phyloP scores from a whole-genome alignment of 345 rosid species.

The Syzygium grande region DNA sequence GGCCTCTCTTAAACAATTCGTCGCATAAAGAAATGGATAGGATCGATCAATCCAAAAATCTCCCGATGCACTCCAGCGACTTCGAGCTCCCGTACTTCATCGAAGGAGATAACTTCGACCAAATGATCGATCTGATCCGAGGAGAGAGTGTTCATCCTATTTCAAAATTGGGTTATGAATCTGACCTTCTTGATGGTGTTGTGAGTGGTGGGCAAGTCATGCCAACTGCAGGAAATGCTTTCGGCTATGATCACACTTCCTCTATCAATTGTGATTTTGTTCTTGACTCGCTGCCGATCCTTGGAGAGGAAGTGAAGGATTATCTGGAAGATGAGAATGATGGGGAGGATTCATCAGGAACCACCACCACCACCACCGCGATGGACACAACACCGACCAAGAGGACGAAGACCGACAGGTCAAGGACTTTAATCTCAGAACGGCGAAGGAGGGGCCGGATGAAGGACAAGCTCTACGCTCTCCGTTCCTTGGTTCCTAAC shows the following conservation, averaged over 20 bases:
- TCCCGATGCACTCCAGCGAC: slow-evolving; percentile 4
- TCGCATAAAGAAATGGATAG: not conserved
- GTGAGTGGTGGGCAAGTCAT: slow-evolving; percentile 4
- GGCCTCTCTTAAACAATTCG: not conserved
- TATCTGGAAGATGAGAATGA: slow-evolving; percentile 29
- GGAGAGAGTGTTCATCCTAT: slow-evolving; percentile 32
- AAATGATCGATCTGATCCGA: slow-evolving; percentile 41
- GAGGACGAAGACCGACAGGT: slow-evolving; percentile 48
- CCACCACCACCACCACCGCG: slow-evolving; percentile 30
- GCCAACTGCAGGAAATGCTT: slow-evolving; percentile 16
- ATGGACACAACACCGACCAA: slow-evolving; percentile 12
- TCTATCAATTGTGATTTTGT: slow-evolving; percentile 17
- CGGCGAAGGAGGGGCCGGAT: slow-evolving; percentile 61
- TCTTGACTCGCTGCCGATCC: slow-evolving; percentile 24
- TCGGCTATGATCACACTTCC: slow-evolving; percentile 8
- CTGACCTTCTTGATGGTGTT: slow-evolving; percentile 18
- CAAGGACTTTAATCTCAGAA: slow-evolving; percentile 69
- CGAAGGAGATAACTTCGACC: slow-evolving; percentile 47
- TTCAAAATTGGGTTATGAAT: slow-evolving; percentile 15
- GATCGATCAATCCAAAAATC: not conserved
- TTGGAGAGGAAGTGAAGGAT: slow-evolving; percentile 21
- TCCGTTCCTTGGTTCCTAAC: slow-evolving; percentile 87
- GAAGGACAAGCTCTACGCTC: slow-evolving; percentile 85
- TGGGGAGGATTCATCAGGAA: slow-evolving; percentile 46
- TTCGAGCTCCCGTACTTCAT: slow-evolving; percentile 41